Evolutionary conservation across 495 filamentous ascomycete species (phyloP).

Genomic region (Aspergillus avenaceus): DNA sequence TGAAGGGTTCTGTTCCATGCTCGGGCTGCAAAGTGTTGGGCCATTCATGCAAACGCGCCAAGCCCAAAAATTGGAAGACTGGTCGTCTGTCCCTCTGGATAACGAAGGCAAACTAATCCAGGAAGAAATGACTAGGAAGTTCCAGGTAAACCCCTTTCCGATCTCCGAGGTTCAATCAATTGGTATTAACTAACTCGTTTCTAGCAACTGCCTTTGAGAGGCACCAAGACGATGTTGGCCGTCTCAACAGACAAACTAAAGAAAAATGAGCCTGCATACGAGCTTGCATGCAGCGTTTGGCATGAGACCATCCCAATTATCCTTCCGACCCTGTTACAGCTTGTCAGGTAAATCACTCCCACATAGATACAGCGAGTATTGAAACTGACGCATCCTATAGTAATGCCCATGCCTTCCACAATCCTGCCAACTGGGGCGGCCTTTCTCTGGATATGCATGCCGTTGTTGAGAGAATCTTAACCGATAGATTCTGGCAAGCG

Average conservation of each 20-base stretch:
- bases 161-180: neutral
- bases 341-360: constrained; percentile 58
- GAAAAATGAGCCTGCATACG: constrained; percentile 60
- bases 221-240: constrained; percentile 84
- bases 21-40: constrained; percentile 75
- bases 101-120: constrained; percentile 75
- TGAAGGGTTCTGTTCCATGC: constrained; percentile 69
- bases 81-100: constrained; percentile 73
- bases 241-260: constrained; percentile 87
- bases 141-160: constrained; percentile 50
- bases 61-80: constrained; percentile 76
- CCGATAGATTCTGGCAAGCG: constrained; percentile 97
- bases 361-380: neutral
- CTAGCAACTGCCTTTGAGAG: constrained; percentile 70
- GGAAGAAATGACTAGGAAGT: constrained; percentile 60
- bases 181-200: constrained; percentile 11
- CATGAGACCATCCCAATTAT: constrained; percentile 76
- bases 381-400: constrained; percentile 37
- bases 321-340: constrained; percentile 79
- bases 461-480: constrained; percentile 78
- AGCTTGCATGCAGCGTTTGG: constrained; percentile 74
- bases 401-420: constrained; percentile 90
- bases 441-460: constrained; percentile 73
- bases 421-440: constrained; percentile 75
- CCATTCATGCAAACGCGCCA: constrained; percentile 69